A percentile compares a stretch with the other conserved stretches of the same genome.
These are phyloP conservation scores for Candolleomyces aberdarensis DNA, from an alignment of 768 basidiomycete species.

Conservation along the genomic window DNA sequence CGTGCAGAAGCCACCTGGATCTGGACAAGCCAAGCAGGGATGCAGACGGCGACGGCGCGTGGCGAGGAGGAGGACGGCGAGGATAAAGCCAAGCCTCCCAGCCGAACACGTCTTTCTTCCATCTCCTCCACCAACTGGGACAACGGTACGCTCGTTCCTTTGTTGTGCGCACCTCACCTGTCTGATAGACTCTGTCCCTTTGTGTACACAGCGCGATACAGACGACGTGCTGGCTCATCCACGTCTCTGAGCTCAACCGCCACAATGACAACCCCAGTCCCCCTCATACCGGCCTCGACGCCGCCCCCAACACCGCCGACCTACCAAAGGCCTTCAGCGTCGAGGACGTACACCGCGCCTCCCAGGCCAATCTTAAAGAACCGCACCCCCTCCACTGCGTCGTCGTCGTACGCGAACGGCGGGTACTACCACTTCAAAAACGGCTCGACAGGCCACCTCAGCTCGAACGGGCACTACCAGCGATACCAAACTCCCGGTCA, in stretches of 20 bases:
- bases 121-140: neutral
- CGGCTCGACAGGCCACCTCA: neutral
- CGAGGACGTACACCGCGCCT: neutral
- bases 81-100: neutral
- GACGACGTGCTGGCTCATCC: neutral
- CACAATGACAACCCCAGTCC: neutral
- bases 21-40: no score
- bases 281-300: neutral
- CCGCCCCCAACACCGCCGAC: neutral
- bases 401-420: neutral
- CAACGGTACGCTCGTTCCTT: neutral
- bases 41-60: neutral
- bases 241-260: neutral
- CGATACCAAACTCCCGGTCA: neutral
- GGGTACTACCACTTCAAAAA: neutral
- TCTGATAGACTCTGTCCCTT: neutral
- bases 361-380: constrained; percentile 1
- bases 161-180: neutral
- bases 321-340: neutral
- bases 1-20: no score
- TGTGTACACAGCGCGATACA: neutral
- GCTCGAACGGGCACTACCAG: neutral
- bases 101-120: neutral
- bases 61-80: neutral
- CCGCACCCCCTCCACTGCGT: neutral